phyloP scores from a whole-genome alignment of 352 stramenopile species.

The Phytophthora palmivora region DNA sequence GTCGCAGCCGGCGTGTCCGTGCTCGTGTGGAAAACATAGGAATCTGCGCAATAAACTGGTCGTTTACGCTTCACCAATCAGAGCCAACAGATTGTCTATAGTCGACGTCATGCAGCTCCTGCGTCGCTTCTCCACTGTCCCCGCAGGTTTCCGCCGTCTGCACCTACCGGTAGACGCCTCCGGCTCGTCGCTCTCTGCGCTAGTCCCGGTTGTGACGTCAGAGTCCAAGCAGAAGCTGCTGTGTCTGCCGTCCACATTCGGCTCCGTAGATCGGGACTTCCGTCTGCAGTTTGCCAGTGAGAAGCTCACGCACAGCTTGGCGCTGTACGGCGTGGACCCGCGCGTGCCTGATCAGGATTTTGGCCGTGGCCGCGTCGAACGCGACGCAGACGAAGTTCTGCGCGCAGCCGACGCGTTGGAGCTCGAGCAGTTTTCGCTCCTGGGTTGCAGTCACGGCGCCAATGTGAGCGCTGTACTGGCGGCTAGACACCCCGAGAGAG shows the following conservation, averaged over 20 bases:
- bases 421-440: conserved; percentile 73
- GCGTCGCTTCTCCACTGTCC: conserved; percentile 28
- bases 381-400: conserved; percentile 75
- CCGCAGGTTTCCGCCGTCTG: conserved; percentile 37
- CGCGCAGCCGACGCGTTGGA: conserved; percentile 63
- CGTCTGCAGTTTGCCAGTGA: conserved; percentile 53
- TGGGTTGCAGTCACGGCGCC: conserved; percentile 80
- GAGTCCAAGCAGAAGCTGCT: conserved; percentile 49
- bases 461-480: conserved; percentile 79
- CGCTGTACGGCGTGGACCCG: conserved; percentile 72
- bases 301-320: conserved; percentile 56
- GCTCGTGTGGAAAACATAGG: conserved; percentile 90
- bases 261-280: conserved; percentile 69
- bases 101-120: conserved; percentile 5
- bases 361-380: conserved; percentile 64
- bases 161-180: conserved; percentile 42
- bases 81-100: neutral
- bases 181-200: conserved; percentile 54
- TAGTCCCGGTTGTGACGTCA: conserved; percentile 24
- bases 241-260: conserved; percentile 75
- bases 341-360: conserved; percentile 59
- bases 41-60: conserved; percentile 21
- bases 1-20: conserved; percentile 92
- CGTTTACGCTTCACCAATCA: conserved; percentile 11
- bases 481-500: conserved; percentile 67